Evolutionary conservation across 768 basidiomycete genomes (phyloP), one percentile per base, ranked within the genome.

Genomic region (Tephrocybe sp.): DNA sequence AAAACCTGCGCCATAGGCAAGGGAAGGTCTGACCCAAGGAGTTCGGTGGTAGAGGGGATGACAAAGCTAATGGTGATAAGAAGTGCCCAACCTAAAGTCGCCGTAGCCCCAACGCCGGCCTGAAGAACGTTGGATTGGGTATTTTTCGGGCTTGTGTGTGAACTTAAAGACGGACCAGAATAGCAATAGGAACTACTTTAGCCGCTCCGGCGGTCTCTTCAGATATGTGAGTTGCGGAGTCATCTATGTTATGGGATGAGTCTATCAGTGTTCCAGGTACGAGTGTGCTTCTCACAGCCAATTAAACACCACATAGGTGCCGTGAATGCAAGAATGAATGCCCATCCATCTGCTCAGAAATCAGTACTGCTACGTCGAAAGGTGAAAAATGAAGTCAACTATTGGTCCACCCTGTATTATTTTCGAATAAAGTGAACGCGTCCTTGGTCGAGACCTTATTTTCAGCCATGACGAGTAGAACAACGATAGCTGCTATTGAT

Each of bases 301-400:
- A 87, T 88, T 49, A 89, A 66, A 3, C 85, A 87, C 86, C 86
- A 88, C 87, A 88, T 88, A 0, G 86, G 84, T 1, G 87, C 73
- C 0, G 85, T 86, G 61, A 89, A 88, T 0, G 87, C 75, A 39
- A 88, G 63, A 55, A 88, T 71, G 64, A 88, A 88, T 1, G 86
- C 84, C 86, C 86, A 88, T 12, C 81, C 84, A 65, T 76, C 86
- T 88, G 58, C n/a, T 30, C 4, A n/a, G 8, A 17, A 28, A 14
- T 30, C 38, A 20, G 8, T 6, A 39, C 5, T 39, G n/a, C 4
- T n/a, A 36, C 12, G n/a, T 20, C 7, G 8, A 39, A 9, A 4
- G n/a, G 20, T 20, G 12, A 9, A 21, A 30, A 20, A 40, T 45
- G 3, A 18, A 46, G 64, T 78, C 57, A 61, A 87, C 86, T 71